Evolutionary conservation across 768 basidiomycete species (phyloP).

Genomic region (Tylopilus balloui): DNA sequence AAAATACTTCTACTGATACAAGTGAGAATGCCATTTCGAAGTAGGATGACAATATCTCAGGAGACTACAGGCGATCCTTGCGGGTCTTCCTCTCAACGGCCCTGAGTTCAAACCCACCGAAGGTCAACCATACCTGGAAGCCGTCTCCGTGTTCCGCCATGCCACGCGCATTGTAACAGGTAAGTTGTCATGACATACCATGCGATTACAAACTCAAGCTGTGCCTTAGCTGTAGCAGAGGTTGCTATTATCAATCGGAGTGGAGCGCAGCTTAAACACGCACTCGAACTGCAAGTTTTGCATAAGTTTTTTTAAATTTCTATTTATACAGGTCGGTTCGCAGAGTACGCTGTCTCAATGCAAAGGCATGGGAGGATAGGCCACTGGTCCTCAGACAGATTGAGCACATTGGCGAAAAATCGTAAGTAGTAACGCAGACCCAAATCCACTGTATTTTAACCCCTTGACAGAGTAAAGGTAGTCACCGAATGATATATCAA

Average conservation of each 20-base stretch:
- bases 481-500: background rate
- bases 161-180: constrained; percentile 74
- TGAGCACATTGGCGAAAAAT: constrained; percentile 88
- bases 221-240: constrained; percentile 65
- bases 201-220: constrained; percentile 5
- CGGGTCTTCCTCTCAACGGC: constrained; percentile 62
- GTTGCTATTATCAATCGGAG: constrained; percentile 61
- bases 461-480: constrained; percentile 24
- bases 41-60: background rate
- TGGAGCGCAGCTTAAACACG: constrained; percentile 66
- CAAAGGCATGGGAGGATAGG: constrained; percentile 90
- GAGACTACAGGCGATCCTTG: constrained; percentile 57
- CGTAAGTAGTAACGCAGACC: constrained; percentile 43
- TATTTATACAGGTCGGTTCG: constrained; percentile 1
- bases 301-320: background rate
- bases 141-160: constrained; percentile 67
- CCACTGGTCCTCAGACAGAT: constrained; percentile 83
- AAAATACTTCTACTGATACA: constrained; percentile 82
- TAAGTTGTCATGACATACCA: constrained; percentile 22
- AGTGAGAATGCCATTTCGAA: constrained; percentile 33
- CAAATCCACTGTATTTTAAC: background rate
- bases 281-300: constrained; percentile 63
- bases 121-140: constrained; percentile 69
- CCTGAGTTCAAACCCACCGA: constrained; percentile 69
- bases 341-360: constrained; percentile 72